Evolutionary conservation across 495 filamentous ascomycete genomes (phyloP), one percentile per base, ranked within the genome.

Genomic region (Pseudevernia furfuracea): DNA sequence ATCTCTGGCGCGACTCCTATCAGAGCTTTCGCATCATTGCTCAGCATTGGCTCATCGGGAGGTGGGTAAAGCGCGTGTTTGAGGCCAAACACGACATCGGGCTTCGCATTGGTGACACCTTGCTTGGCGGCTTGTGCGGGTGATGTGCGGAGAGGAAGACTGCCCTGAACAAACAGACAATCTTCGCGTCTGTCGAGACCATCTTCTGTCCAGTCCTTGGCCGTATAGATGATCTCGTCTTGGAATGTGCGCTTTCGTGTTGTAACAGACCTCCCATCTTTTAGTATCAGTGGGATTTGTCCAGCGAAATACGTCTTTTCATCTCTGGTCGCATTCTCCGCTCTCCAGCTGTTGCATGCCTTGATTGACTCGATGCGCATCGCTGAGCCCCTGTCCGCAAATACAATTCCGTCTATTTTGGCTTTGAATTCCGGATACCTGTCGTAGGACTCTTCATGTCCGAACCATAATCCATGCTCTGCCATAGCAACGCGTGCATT

Each of bases 51-150:
- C 32, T 12, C 39, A 39, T 30, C 38, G 15, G 21, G 59, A 11
- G n/a, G 11, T 0, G 59, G 59, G 43, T 49, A 19, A 4, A 28
- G 59, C 14, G 59, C 17, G n/a, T 15, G 25, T 61, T 48, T 61
- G 12, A 61, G 59, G 25, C 59, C 59, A 37, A 17, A 61, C 23
- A 61, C 36, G 32, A 41, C 17, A 25, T 61, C 59, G n/a, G 59
- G 59, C 30, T 25, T 41, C 21, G 59, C n/a, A 4, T n/a, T 48
- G 12, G 59, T 44, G 19, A 61, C 34, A 21, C 59, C 39, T 28
- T 34, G 44, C 23, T 46, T 21, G 11, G 10, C 28, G 28, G 30
- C 59, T 34, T 44, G n/a, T 25, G 30, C 11, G 4, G 10, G 23
- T 19, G 25, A 23, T 15, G 39, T 61, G 38, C 44, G 30, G 59